phyloP scores from a whole-genome alignment of 257 asterid genomes.

The Phtheirospermum japonicum region DNA sequence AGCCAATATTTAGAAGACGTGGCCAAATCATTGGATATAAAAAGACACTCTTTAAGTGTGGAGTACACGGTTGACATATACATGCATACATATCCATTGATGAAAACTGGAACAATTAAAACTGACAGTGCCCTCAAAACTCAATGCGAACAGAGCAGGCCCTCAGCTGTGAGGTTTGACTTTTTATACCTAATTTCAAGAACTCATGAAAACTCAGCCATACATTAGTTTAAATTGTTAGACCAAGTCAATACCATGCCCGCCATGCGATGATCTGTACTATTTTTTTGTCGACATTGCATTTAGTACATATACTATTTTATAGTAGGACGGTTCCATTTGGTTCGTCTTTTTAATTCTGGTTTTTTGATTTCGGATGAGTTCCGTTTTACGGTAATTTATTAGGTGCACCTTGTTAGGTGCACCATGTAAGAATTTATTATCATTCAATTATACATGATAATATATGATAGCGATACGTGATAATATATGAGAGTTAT shows the following conservation, averaged over 20 bases:
- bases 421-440: no score
- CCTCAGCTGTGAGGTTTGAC: conserved; percentile 21
- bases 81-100: not conserved
- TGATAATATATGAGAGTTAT: no score
- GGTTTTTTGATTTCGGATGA: no score
- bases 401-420: no score
- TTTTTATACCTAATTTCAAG: not conserved
- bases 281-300: not conserved
- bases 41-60: conserved; percentile 10
- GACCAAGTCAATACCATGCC: conserved; percentile 22
- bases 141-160: not conserved
- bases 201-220: no score
- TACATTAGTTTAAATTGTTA: not conserved
- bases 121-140: no score
- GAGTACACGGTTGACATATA: not conserved
- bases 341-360: no score
- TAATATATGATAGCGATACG: no score
- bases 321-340: no score
- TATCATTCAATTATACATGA: no score
- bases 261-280: not conserved
- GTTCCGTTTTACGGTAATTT: no score
- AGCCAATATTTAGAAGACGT: conserved; percentile 10
- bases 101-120: no score
- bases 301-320: not conserved
- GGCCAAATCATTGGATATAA: conserved; percentile 17